Percentiles rank a stretch among this genome's conserved stretches.
phyloP scores from a whole-genome alignment of 495 filamentous ascomycete species.

The Podospora anserina region DNA sequence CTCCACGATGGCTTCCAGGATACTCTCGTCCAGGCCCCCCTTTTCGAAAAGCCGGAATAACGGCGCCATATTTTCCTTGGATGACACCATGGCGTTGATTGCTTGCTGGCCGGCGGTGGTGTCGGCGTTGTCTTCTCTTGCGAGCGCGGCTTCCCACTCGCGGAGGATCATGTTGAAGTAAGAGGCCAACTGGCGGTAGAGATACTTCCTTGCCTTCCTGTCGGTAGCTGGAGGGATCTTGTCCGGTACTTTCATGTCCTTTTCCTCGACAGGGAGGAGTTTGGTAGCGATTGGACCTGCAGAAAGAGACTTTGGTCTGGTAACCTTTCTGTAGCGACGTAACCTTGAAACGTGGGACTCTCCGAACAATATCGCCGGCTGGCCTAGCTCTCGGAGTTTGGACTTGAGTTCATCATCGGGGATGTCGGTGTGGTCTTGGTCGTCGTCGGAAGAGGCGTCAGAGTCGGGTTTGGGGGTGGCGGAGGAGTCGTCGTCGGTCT shows the following conservation, averaged over 20 bases:
- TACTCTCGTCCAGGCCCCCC: constrained; percentile 68
- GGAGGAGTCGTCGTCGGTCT: constrained; percentile 16
- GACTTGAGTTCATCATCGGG: constrained; percentile 52
- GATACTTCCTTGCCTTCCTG: constrained; percentile 54
- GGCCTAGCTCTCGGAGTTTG: constrained; percentile 65
- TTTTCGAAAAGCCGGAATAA: constrained; percentile 88
- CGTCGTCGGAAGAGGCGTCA: constrained; percentile 45
- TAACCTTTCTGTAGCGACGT: constrained; percentile 56
- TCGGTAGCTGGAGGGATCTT: constrained; percentile 55
- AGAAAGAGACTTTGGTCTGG: constrained; percentile 50
- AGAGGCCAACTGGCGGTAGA: constrained; percentile 83
- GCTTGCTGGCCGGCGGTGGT: constrained; percentile 76
- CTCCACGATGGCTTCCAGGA: constrained; percentile 85
- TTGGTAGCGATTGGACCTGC: constrained; percentile 62
- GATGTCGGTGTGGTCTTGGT: constrained; percentile 3
- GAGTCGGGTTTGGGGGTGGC: constrained; percentile 36
- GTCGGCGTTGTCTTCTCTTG: constrained; percentile 64
- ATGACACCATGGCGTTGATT: constrained; percentile 72
- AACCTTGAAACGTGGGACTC: constrained; percentile 70
- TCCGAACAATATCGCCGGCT: constrained; percentile 77
- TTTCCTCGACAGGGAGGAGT: constrained; percentile 70
- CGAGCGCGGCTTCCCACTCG: constrained; percentile 82
- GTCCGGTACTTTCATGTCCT: constrained; percentile 76
- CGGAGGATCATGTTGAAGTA: constrained; percentile 91
- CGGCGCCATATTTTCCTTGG: constrained; percentile 79